Evolutionary conservation across 148 eudicot species (phyloP).

Genomic region (Tetragonia tetragonoides): DNA sequence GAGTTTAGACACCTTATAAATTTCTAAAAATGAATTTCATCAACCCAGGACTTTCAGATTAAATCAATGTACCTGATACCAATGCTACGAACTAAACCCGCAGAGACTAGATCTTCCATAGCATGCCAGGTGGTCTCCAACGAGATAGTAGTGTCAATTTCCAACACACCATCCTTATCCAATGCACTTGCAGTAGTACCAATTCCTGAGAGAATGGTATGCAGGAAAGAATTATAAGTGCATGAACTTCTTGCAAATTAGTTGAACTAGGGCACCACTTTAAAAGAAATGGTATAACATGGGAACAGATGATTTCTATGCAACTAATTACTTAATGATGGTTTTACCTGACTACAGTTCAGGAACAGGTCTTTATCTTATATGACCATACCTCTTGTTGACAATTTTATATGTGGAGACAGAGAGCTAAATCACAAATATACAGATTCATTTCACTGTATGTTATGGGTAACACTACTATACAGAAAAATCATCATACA

Average conservation of each 20-base stretch:
- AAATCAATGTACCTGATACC: slow-evolving; percentile 65
- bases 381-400: no score
- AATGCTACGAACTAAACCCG: slow-evolving; percentile 83
- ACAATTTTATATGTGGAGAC: no score
- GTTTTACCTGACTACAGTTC: not conserved
- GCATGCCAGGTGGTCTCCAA: slow-evolving; percentile 95
- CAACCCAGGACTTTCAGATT: not conserved
- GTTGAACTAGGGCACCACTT: not conserved
- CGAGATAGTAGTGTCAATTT: slow-evolving; percentile 76
- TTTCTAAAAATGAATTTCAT: not conserved
- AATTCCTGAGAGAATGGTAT: slow-evolving; percentile 46
- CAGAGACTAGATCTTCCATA: slow-evolving; percentile 84
- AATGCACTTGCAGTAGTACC: slow-evolving; percentile 80
- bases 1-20: not conserved
- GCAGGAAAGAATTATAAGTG: not conserved
- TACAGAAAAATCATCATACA: not conserved
- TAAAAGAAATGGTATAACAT: not conserved
- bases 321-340: not conserved
- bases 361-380: no score
- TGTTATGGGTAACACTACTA: not conserved
- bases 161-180: slow-evolving; percentile 83
- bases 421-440: not conserved
- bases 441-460: not conserved
- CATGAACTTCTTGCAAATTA: not conserved
- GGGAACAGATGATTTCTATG: not conserved